Evolutionary conservation across 1,139 yeast genomes (phyloP).

Genomic region (Taphrina communis): DNA sequence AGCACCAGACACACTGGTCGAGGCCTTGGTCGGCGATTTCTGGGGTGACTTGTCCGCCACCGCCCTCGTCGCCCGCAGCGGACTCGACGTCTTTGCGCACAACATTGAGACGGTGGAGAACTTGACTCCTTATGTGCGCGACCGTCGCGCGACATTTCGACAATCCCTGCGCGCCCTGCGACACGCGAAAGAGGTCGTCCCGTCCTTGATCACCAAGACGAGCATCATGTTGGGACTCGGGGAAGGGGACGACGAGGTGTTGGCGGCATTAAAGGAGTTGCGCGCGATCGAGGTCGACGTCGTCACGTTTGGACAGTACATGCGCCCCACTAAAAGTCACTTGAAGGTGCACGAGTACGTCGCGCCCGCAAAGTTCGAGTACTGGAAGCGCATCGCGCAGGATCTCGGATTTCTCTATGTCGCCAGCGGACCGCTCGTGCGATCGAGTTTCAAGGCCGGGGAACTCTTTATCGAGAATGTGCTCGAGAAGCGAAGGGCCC

Average conservation of each 20-base stretch:
- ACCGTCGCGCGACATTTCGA: slow-evolving; percentile 92
- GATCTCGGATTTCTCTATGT: slow-evolving; percentile 93
- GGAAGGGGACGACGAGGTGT: slow-evolving; percentile 87
- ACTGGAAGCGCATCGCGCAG: slow-evolving; percentile 87
- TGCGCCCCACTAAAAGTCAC: slow-evolving; percentile 96
- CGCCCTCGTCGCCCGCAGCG: slow-evolving; percentile 77
- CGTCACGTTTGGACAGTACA: slow-evolving; percentile 97
- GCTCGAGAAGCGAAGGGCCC: slow-evolving; percentile 57
- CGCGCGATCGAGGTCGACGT: slow-evolving; percentile 84
- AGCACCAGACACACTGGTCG: slow-evolving; percentile 90
- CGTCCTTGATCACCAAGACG: slow-evolving; percentile 84
- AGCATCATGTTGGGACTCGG: slow-evolving; percentile 97
- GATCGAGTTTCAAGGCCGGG: slow-evolving; percentile 98
- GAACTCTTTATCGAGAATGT: slow-evolving; percentile 97
- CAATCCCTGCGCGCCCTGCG: slow-evolving; percentile 80
- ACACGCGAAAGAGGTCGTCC: slow-evolving; percentile 78
- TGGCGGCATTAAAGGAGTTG: slow-evolving; percentile 71
- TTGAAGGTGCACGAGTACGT: slow-evolving; percentile 97
- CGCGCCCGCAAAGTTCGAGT: slow-evolving; percentile 91
- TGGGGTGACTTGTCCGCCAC: slow-evolving; percentile 87
- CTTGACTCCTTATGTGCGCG: slow-evolving; percentile 92
- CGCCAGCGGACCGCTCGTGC: slow-evolving; percentile 95
- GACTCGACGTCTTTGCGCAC: slow-evolving; percentile 96
- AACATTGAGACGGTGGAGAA: slow-evolving; percentile 96
- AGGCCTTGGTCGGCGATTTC: slow-evolving; percentile 93